phyloP scores from a whole-genome alignment of 179 eudicot genomes.

The Corrigiola litoralis region DNA sequence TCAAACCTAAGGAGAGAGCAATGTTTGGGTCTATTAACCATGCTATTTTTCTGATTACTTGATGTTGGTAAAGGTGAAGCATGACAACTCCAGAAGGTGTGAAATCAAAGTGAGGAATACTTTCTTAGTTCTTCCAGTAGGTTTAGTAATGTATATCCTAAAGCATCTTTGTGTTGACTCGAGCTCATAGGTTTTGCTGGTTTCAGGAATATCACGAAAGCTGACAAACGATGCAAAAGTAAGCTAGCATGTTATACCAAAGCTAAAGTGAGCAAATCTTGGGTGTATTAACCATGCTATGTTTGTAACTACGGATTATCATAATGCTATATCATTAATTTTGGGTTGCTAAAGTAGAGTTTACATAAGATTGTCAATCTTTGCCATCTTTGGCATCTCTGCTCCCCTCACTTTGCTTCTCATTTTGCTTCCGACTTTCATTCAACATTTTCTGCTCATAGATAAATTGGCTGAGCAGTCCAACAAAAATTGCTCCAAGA shows the following conservation, averaged over 20 bases:
- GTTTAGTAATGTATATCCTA: constrained; percentile 6
- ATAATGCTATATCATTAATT: constrained; percentile 17
- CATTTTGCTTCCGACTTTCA: constrained; percentile 26
- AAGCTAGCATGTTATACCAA: constrained; percentile 60
- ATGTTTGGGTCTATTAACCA: constrained; percentile 49
- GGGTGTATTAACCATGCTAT: constrained; percentile 57
- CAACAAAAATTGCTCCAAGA: constrained; percentile 58
- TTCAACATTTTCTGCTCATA: constrained; percentile 59
- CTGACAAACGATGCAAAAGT: constrained; percentile 43
- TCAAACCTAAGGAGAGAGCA: constrained; percentile 45
- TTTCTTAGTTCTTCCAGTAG: too few species aligned
- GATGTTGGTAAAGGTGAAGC: too few species aligned
- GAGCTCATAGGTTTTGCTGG: constrained; percentile 16
- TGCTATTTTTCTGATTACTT: constrained; percentile 33
- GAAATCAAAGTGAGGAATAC: too few species aligned
- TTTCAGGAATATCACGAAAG: constrained; percentile 17
- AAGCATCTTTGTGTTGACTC: constrained; percentile 9
- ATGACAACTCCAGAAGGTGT: too few species aligned
- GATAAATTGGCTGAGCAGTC: constrained; percentile 56
- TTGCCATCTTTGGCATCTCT: constrained; percentile 23
- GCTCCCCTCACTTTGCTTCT: too few species aligned
- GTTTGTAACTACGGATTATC: constrained; percentile 13
- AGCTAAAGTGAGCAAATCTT: constrained; percentile 39
- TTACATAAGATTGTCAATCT: constrained; percentile 20
- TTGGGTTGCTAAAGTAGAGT: background rate